Evolutionary conservation across 1,284 basidiomycete species (phyloP), one percentile per base, ranked within the genome.

Genomic region (Porodaedalea pini): DNA sequence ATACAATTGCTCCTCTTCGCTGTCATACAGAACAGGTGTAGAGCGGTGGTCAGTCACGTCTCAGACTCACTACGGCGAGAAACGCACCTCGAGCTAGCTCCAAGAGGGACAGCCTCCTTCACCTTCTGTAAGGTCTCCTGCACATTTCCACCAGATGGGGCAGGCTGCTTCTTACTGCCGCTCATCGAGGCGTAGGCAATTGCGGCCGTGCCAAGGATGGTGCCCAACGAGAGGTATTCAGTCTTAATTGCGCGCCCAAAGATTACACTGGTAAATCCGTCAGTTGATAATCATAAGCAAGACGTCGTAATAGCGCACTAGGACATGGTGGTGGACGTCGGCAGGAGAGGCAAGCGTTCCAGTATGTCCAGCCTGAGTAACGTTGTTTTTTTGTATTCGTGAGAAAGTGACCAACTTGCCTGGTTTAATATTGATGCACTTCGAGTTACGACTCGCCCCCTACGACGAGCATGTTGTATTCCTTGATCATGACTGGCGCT

Each of bases 201-300:
- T 41, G 77, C 77, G 59, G 79, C 79, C 51, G 80, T 75, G 51
- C 75, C 72, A 51, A 77, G 69, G 60, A 90, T 78, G 44, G 84
- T 83, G 59, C 79, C 83, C 58, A 90, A 75, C 17, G 86, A 79
- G 63, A 91, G 79, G 75, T 88, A 84, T 75, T 90, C 86, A 68
- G 81, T 86, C 76, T 86, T 88, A 67, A 91, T 77, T 67, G 77
- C 79, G 65, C 86, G 85, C 70, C 88, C 88, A 62, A 89, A 70
- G 67, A 91, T 84, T 55, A 79, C 75, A 77, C 85, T 88, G 66
- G 11, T 41, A 34, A 36, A 19, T n/a, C 2, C 1, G 17, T 27
- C 3, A 45, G 17, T 3, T 29, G 29, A 21, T 8, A 17, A 44
- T 45, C 10, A 44, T 4, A 3, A 11, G 11, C 5, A 17, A 3